phyloP scores from a whole-genome alignment of 225 moss, liverwort and hornwort species.

The Antitrichia curtipendula region DNA sequence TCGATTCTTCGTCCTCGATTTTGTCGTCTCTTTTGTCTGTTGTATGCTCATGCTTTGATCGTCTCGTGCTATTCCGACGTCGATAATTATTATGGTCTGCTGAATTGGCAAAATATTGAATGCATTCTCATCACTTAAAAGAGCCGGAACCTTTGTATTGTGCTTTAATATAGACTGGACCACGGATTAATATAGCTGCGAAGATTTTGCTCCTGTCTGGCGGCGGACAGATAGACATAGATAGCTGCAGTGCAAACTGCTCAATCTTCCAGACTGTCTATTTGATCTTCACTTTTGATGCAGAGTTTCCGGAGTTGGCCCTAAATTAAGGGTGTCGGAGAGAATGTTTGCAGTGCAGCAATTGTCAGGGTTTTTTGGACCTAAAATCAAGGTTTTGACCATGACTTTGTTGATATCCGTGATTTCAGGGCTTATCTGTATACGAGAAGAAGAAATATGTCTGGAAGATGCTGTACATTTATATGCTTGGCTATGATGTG shows the following conservation, averaged over 20 bases:
- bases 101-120: background rate
- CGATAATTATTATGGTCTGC: background rate
- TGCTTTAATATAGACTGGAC: background rate
- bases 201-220: background rate
- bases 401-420: constrained; percentile 2
- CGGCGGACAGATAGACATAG: background rate
- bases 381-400: background rate
- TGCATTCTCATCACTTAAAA: background rate
- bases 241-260: background rate
- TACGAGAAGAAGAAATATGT: constrained; percentile 99
- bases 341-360: background rate
- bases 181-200: background rate
- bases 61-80: background rate
- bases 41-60: background rate
- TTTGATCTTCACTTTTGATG: background rate
- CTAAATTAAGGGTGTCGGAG: background rate
- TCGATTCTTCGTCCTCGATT: background rate
- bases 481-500: constrained; percentile 99
- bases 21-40: background rate
- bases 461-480: constrained; percentile 99
- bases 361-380: background rate
- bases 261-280: background rate
- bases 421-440: constrained; percentile 75
- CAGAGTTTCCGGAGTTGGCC: background rate
- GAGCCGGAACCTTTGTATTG: background rate